A percentile compares a stretch with the other conserved stretches of the same genome.
These are phyloP conservation scores for Coemansia guatemalensis DNA, from an alignment of 192 early-diverging fungal genomes.

Conservation along the genomic window DNA sequence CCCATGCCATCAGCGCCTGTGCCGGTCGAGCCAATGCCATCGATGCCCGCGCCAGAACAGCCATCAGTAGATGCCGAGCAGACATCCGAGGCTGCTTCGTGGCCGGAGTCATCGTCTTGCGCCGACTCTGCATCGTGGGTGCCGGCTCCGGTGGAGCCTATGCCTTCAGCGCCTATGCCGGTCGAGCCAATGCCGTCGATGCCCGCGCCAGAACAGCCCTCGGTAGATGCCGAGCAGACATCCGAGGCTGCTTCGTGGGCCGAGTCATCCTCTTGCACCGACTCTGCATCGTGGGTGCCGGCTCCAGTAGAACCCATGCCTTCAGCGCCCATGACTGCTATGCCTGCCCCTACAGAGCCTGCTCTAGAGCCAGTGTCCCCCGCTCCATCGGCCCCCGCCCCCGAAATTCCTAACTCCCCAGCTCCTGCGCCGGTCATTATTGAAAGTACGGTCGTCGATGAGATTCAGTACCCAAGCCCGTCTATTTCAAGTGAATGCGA, in stretches of 20 bases:
- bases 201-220: conserved; percentile 7
- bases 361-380: background rate
- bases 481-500: background rate
- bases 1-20: conserved; percentile 5
- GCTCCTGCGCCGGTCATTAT: too few relatives aligned
- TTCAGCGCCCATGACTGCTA: background rate
- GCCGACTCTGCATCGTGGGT: conserved; percentile 1
- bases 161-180: conserved; percentile 4
- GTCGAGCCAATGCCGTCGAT: conserved; percentile 11
- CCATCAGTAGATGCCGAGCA: background rate
- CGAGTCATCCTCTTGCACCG: background rate
- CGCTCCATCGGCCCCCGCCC: too few relatives aligned
- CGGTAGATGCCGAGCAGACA: conserved; percentile 1
- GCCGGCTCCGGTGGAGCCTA: conserved; percentile 1
- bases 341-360: conserved; percentile 16
- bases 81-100: background rate
- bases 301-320: conserved; percentile 1
- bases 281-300: conserved; percentile 2
- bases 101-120: background rate
- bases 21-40: too few relatives aligned
- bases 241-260: background rate
- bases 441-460: too few relatives aligned
- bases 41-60: too few relatives aligned
- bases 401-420: too few relatives aligned
- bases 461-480: background rate